Evolutionary conservation across 176 grass and related monocot species (phyloP).

Genomic region (Carex myosuroides): DNA sequence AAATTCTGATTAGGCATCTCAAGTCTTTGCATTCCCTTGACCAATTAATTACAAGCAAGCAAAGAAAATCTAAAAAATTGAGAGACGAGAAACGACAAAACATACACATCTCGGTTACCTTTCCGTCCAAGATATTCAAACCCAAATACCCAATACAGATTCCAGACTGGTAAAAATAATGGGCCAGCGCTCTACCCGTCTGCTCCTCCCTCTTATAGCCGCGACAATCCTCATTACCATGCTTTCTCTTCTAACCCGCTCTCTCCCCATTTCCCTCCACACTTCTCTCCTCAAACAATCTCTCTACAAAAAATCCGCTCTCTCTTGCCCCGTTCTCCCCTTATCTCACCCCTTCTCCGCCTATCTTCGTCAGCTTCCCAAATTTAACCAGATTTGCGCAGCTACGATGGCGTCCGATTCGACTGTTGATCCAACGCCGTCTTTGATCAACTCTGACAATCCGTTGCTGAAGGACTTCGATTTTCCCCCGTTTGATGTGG

Average conservation of each 20-base stretch:
- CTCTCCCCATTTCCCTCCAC: not conserved
- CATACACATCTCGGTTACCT: not conserved
- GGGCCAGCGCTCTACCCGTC: not conserved
- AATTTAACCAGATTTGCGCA: slow-evolving; percentile 29
- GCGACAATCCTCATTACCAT: slow-evolving; percentile 19
- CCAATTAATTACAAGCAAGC: not conserved
- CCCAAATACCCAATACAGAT: not conserved
- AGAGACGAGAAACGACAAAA: not conserved
- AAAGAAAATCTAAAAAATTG: not conserved
- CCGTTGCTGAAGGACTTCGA: slow-evolving; percentile 53
- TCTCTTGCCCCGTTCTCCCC: slow-evolving; percentile 33
- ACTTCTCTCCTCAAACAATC: slow-evolving; percentile 8
- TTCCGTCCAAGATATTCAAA: slow-evolving; percentile 4
- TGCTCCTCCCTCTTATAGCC: not conserved
- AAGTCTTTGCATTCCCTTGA: too few species aligned
- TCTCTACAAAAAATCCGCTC: not conserved
- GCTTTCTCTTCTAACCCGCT: slow-evolving; percentile 15
- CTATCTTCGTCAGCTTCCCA: slow-evolving; percentile 33
- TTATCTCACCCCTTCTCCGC: slow-evolving; percentile 43
- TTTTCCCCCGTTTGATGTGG: slow-evolving; percentile 71
- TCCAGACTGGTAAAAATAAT: not conserved
- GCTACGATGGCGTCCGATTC: slow-evolving; percentile 15
- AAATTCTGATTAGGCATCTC: too few species aligned
- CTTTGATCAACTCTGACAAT: slow-evolving; percentile 27
- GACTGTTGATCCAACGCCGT: not conserved